phyloP scores from a whole-genome alignment of 257 asterid species.

The Ilex aquifolium region DNA sequence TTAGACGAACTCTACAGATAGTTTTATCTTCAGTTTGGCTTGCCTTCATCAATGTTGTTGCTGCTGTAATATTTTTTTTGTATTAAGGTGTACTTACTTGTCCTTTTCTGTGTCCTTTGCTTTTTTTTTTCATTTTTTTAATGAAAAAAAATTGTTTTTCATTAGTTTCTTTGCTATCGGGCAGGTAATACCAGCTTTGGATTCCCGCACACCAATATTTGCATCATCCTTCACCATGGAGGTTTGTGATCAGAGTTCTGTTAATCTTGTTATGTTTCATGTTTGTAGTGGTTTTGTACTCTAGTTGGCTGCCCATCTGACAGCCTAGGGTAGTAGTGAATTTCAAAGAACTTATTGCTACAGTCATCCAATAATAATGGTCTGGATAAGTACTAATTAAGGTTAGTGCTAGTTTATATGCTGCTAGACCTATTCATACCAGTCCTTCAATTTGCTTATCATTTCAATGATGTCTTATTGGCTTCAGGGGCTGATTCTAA shows the following conservation, averaged over 20 bases:
- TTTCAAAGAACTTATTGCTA: neutral
- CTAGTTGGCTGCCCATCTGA: conserved; percentile 1
- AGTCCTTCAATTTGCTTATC: no score
- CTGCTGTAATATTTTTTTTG: no score
- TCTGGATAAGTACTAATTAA: no score
- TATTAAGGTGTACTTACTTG: no score
- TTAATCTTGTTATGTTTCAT: neutral
- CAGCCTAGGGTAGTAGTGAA: neutral
- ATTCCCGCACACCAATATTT: conserved; percentile 82
- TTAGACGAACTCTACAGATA: neutral
- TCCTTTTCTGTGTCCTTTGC: neutral
- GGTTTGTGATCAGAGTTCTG: conserved; percentile 41
- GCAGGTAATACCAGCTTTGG: conserved; percentile 98
- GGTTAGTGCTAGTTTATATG: no score
- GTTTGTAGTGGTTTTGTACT: neutral
- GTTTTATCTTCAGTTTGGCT: neutral
- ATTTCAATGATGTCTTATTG: no score
- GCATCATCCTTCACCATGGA: conserved; percentile 98
- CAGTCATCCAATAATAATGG: neutral
- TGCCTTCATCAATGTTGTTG: neutral
- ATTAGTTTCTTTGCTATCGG: conserved; percentile 15
- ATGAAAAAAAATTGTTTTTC: neutral
- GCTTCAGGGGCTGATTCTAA: neutral
- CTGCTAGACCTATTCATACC: no score
- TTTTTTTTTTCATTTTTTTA: no score